Evolutionary conservation across 768 basidiomycete genomes (phyloP), one percentile per base, ranked within the genome.

Genomic region (Gautieria morchelliformis): DNA sequence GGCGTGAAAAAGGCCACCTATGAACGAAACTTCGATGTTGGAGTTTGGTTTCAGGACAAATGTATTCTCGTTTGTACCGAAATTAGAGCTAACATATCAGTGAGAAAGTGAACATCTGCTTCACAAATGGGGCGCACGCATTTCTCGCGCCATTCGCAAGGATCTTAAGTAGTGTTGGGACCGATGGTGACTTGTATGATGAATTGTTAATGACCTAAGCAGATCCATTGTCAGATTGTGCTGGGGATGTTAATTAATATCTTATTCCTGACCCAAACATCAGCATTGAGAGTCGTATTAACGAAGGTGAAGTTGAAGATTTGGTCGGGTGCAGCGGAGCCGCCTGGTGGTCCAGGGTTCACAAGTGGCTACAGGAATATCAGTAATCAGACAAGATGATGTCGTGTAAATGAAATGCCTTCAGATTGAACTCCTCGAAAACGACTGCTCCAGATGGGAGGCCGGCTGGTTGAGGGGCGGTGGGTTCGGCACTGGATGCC

Each of bases 401-500:
- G 65, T 7, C 17, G 41, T n/a, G n/a, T n/a, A n/a, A n/a, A n/a
- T n/a, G n/a, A n/a, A n/a, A n/a, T n/a, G n/a, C n/a, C n/a, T n/a
- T 44, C 7, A 60, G 56, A 44, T 68, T 59, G 1, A 63, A 61
- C 53, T 76, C 75, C 15, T 64, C 30, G 24, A 76, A 61, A 6
- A 68, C 65, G 7, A 64, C 63, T 0, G 60, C 32, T 49, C 61
- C 60, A 3, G 55, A 24, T 40, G 44, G 1, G n/a, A 56, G 35
- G n/a, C 30, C 44, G 19, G 54, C 17, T 1, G 67, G 62, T 6
- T 70, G 66, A 1, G 53, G 66, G 1, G 73, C 74, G 0, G 69
- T 73, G 0, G 80, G 79, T 35, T 80, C 68, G 22, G 59, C 60
- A 9, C 12, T 49, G 4, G 56, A 42, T 1, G 77, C 78, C n/a